phyloP scores from a whole-genome alignment of 1,284 basidiomycete genomes.

The Cryptococcus amylolentus region DNA sequence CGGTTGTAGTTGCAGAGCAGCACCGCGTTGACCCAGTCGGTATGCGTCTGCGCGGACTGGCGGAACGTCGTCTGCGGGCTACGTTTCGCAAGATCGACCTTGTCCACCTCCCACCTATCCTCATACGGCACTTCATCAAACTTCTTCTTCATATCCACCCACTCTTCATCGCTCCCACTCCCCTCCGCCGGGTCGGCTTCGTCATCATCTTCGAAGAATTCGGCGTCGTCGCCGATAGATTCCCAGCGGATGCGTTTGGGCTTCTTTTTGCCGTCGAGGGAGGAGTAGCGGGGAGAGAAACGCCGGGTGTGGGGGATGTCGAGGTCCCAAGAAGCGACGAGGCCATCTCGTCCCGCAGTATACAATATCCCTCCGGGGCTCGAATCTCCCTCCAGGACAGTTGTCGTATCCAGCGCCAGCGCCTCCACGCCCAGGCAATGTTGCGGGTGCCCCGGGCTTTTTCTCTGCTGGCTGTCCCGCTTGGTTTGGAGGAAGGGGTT shows the following conservation, averaged over 20 bases:
- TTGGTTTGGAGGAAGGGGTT: constrained; percentile 31
- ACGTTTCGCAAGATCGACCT: background rate
- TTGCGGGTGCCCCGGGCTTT: constrained; percentile 58
- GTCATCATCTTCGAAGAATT: constrained; percentile 65
- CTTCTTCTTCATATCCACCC: constrained; percentile 14
- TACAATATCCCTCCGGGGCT: constrained; percentile 89
- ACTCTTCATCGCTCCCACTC: constrained; percentile 15
- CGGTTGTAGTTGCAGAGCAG: constrained; percentile 88
- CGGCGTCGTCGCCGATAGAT: constrained; percentile 44
- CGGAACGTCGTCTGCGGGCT: constrained; percentile 58
- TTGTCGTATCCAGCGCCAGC: constrained; percentile 79
- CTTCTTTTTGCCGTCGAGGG: constrained; percentile 1
- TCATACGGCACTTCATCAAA: constrained; percentile 59
- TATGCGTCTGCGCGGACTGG: constrained; percentile 78
- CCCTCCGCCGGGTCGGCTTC: constrained; percentile 51
- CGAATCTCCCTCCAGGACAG: constrained; percentile 60
- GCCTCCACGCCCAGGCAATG: constrained; percentile 85
- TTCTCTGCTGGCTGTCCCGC: constrained; percentile 9
- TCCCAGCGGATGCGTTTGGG: constrained; percentile 30
- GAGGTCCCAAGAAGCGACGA: constrained; percentile 88
- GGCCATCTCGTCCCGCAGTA: constrained; percentile 86
- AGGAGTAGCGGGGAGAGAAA: constrained; percentile 47
- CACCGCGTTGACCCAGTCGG: constrained; percentile 97
- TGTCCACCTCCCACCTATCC: constrained; percentile 72
- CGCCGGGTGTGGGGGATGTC: constrained; percentile 60